Evolutionary conservation across 2,329 filamentous ascomycete genomes (phyloP).

Genomic region (Xylaria sp.): DNA sequence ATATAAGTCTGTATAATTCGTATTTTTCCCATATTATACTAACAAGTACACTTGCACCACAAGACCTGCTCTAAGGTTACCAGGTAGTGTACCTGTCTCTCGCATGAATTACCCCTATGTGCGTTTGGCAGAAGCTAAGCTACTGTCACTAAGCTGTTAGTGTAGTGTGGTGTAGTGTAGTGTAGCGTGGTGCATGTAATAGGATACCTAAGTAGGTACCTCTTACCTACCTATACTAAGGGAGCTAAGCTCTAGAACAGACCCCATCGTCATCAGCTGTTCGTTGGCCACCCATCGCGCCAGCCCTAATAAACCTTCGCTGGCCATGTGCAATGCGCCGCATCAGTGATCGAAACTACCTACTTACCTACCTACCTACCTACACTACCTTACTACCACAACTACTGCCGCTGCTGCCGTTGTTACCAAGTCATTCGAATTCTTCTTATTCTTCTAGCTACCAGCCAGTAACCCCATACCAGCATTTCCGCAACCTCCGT

Average conservation of each 20-base stretch:
- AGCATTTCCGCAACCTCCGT: neutral
- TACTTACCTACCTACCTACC: no score
- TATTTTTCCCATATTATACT: constrained; percentile 5
- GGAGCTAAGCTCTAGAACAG: constrained; percentile 3
- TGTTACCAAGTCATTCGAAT: neutral
- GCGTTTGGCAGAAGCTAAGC: constrained; percentile 14
- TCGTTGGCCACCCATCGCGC: constrained; percentile 3
- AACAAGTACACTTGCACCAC: neutral
- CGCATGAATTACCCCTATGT: constrained; percentile 18
- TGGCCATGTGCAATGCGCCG: neutral
- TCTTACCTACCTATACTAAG: neutral
- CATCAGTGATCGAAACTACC: neutral
- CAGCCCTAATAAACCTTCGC: constrained; percentile 11
- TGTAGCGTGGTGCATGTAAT: no score
- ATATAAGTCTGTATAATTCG: neutral
- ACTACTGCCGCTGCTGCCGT: neutral
- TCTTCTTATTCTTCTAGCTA: neutral
- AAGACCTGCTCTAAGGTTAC: neutral
- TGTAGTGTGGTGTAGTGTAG: neutral
- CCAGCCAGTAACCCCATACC: constrained; percentile 2
- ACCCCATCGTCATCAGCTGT: constrained; percentile 10
- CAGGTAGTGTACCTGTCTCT: no score
- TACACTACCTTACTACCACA: neutral
- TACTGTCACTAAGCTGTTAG: neutral
- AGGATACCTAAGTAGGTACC: no score